These are phyloP conservation scores for Starmera amethionina DNA, from an alignment of 805 yeast species.

Conservation along the genomic window DNA sequence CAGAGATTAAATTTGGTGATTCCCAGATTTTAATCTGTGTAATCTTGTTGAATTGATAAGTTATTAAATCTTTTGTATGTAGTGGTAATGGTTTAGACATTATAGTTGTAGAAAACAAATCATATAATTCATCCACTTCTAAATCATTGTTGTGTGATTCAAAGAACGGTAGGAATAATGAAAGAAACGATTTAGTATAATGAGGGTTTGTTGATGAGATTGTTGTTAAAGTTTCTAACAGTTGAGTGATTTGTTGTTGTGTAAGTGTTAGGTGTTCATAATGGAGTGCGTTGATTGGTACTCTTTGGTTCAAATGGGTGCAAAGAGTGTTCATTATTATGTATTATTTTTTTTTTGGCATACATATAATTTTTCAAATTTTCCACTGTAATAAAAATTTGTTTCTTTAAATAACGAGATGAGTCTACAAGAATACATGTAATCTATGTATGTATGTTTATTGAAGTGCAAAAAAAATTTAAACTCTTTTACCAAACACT, in stretches of 20 bases:
- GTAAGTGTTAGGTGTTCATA: neutral
- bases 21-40: conserved; percentile 35
- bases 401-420: too few species aligned
- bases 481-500: conserved; percentile 48
- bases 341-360: too few species aligned
- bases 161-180: conserved; percentile 9
- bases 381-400: too few species aligned
- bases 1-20: conserved; percentile 55
- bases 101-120: conserved; percentile 21
- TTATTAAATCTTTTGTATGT: conserved; percentile 21
- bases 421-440: too few species aligned
- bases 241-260: neutral
- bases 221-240: conserved; percentile 11
- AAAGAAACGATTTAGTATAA: conserved; percentile 42
- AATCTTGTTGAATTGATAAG: conserved; percentile 16
- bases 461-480: neutral
- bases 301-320: conserved; percentile 12
- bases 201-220: conserved; percentile 32
- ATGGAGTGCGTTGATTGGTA: conserved; percentile 7
- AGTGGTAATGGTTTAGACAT: conserved; percentile 16
- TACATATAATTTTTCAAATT: too few species aligned
- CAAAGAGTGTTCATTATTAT: conserved; percentile 6
- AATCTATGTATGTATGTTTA: too few species aligned
- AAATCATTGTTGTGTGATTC: conserved; percentile 9
- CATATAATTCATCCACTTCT: conserved; percentile 30